phyloP scores from a whole-genome alignment of 805 yeast genomes.

The Kluyveromyces lactis region DNA sequence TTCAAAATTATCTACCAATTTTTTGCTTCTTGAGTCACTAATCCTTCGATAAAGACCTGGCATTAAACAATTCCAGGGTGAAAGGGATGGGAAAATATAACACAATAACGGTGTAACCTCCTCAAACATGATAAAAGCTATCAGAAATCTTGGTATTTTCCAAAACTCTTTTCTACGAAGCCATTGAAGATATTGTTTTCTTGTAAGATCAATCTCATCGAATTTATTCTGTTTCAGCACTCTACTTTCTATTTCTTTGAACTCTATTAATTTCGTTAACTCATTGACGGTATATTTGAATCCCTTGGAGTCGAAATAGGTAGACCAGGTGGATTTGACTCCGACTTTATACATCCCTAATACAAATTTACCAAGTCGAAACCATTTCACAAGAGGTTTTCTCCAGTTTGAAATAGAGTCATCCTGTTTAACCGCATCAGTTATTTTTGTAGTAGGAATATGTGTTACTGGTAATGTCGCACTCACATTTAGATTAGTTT shows the following conservation, averaged over 20 bases:
- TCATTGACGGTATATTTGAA: conserved; percentile 18
- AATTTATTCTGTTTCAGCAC: conserved; percentile 12
- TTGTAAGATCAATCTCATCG: conserved; percentile 32
- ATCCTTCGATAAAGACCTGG: conserved; percentile 33
- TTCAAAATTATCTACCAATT: conserved; percentile 17
- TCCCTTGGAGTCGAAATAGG: conserved; percentile 26
- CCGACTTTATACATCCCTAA: conserved; percentile 52
- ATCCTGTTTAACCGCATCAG: conserved; percentile 21
- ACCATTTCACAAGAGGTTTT: conserved; percentile 29
- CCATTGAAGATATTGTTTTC: conserved; percentile 38
- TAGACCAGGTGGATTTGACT: conserved; percentile 45
- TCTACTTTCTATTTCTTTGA: conserved; percentile 27
- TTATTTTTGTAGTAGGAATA: conserved; percentile 23
- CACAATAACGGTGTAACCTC: conserved; percentile 49
- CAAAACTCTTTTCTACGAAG: conserved; percentile 38
- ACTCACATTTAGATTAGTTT: neutral
- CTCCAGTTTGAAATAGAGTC: conserved; percentile 20
- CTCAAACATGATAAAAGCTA: conserved; percentile 40
- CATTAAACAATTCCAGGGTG: conserved; percentile 51
- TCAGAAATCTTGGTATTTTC: conserved; percentile 46
- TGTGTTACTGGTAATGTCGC: conserved; percentile 25
- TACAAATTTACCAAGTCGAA: conserved; percentile 37
- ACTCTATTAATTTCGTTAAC: conserved; percentile 17
- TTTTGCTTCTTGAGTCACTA: conserved; percentile 15
- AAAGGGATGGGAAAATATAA: conserved; percentile 43